phyloP scores from a whole-genome alignment of 305 asterid species.

The Petunia hybrid region DNA sequence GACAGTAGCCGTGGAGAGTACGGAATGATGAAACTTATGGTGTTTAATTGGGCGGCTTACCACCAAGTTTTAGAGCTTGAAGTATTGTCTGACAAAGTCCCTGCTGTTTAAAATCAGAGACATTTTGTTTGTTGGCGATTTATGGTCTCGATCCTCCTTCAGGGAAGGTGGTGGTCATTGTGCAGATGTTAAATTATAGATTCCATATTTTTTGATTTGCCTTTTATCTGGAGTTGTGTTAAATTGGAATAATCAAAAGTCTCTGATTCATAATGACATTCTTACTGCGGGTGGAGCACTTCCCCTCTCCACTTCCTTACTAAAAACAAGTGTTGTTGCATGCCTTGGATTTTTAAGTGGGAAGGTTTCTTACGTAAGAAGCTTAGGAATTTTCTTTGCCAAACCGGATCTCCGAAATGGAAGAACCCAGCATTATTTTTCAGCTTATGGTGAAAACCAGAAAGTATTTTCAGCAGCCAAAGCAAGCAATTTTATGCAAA shows the following conservation, averaged over 20 bases:
- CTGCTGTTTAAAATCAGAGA: not conserved
- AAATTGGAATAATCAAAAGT: not conserved
- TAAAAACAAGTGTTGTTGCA: not conserved
- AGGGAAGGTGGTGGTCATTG: not conserved
- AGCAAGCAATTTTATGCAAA: too few relatives aligned
- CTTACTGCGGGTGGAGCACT: conserved; percentile 1
- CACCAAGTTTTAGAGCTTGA: not conserved
- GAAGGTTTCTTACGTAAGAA: not conserved
- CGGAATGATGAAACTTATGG: conserved; percentile 40
- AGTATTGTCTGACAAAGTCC: not conserved
- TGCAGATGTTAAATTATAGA: not conserved
- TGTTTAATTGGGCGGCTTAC: not conserved
- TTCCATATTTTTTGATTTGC: not conserved
- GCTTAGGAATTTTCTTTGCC: not conserved
- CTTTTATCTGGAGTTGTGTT: not conserved
- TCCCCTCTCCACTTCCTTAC: not conserved
- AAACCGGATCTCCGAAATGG: not conserved
- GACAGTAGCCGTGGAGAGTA: conserved; percentile 49
- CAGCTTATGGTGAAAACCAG: not conserved
- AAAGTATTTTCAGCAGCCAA: not conserved
- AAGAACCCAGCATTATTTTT: not conserved
- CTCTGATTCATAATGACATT: conserved; percentile 23
- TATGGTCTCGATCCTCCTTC: not conserved
- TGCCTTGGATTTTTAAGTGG: not conserved
- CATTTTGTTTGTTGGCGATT: not conserved